Evolutionary conservation across 2,329 filamentous ascomycete genomes (phyloP), one percentile per base, ranked within the genome.

Genomic region (Thielaviopsis populi): DNA sequence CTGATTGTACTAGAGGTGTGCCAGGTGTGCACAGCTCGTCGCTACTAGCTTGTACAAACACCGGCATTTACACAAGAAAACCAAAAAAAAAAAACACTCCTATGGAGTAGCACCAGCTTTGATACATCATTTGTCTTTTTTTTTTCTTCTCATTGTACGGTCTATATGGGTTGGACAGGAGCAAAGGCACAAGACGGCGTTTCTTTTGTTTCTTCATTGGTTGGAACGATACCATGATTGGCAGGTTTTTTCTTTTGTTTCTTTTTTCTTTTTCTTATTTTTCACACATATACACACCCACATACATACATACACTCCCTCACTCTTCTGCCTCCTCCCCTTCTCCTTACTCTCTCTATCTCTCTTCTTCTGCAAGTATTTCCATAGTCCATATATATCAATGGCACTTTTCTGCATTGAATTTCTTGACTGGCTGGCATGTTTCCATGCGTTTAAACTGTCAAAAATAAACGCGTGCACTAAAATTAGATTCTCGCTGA

Each of bases 21-120:
- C n/a, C 19, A 24, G 15, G 46, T 50, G 19, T 50, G 46, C 22
- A 24, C 19, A 24, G 19, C 22, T 24, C 1, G 19, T 56, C 5
- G 53, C 53, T n/a, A 17, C 37, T 37, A 15, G 27, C 27, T 11
- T 56, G 10, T 56, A 56, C 53, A 56, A 17, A 56, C 53, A 56
- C 46, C 46, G 24, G 13, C 46, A 19, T 61, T 13, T 24, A 40
- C 37, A 61, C n/a, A n/a, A n/a, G n/a, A n/a, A n/a, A n/a, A n/a
- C n/a, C 59, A 61, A 37, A 61, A 61, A 60, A 61, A 48, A 30
- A 15, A n/a, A n/a, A 15, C 27, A 33, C 27, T 56, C 53, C 24
- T 11, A 37, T 13, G 15, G 27, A 37, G 53, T 19, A 17, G 10
- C 2, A 10, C 17, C 10, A 19, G 15, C 17, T n/a, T 56, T 19